These are phyloP conservation scores for Cenococcum geophilum DNA, from an alignment of 495 filamentous ascomycete species.

Conservation along the genomic window DNA sequence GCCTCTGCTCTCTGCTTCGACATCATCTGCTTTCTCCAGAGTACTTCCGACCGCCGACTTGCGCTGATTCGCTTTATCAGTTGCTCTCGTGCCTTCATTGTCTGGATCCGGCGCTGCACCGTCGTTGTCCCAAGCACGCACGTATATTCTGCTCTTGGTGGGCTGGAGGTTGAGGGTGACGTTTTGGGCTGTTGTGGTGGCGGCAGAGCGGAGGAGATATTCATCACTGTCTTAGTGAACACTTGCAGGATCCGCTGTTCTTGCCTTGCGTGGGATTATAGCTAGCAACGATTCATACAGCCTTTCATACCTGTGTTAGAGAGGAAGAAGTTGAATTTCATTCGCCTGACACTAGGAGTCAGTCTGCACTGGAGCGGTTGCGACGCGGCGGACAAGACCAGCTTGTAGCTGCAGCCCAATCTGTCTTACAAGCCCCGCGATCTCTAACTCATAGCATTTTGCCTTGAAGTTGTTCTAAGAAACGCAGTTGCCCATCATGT, in stretches of 20 bases:
- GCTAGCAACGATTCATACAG: slow-evolving; percentile 29
- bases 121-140: neutral
- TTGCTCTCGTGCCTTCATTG: neutral
- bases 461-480: slow-evolving; percentile 4
- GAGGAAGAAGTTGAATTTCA: slow-evolving; percentile 25
- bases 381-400: slow-evolving; percentile 5
- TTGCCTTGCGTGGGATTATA: slow-evolving; percentile 18
- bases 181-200: slow-evolving; percentile 16
- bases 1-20: too few relatives aligned
- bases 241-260: slow-evolving; percentile 14
- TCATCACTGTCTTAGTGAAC: slow-evolving; percentile 18
- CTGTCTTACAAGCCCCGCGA: slow-evolving; percentile 14
- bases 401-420: slow-evolving; percentile 13
- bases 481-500: slow-evolving; percentile 53
- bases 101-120: neutral
- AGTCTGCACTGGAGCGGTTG: slow-evolving; percentile 20
- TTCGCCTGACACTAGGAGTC: slow-evolving; percentile 20
- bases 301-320: slow-evolving; percentile 26
- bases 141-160: slow-evolving; percentile 1
- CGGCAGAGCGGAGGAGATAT: slow-evolving; percentile 18
- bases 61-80: neutral
- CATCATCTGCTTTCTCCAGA: neutral
- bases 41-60: neutral
- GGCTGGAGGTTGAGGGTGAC: neutral
- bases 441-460: slow-evolving; percentile 11